Conservation (phyloP, 345 rosid species). For the Rhodomyrtus tomentosa region DNA sequence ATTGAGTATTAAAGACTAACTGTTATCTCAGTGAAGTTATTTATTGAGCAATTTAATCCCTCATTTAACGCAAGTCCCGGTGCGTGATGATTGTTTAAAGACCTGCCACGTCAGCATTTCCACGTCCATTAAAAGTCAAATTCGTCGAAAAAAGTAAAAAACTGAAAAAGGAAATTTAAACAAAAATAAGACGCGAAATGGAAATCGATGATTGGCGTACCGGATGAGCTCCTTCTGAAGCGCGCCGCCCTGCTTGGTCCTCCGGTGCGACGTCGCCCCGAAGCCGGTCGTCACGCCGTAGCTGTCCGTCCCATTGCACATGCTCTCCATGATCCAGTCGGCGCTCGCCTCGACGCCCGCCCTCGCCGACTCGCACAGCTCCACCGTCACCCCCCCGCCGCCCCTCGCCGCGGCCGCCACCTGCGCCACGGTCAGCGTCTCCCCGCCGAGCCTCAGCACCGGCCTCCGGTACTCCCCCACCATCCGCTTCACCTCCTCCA, state of each 20-base stretch:
- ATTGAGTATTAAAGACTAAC: neutral
- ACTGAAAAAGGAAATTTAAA: neutral
- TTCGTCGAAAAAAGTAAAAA: neutral
- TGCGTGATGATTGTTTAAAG: neutral
- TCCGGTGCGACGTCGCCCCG: constrained; percentile 61
- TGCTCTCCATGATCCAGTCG: constrained; percentile 77
- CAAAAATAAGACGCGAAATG: neutral
- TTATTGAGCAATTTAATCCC: neutral
- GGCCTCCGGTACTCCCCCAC: constrained; percentile 56
- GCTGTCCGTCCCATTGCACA: constrained; percentile 59
- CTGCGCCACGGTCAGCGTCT: constrained; percentile 68
- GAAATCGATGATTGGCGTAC: constrained; percentile 3
- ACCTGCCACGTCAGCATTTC: neutral
- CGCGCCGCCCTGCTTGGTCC: constrained; percentile 67
- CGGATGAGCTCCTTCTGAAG: constrained; percentile 70
- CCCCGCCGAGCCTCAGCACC: constrained; percentile 53
- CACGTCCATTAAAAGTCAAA: neutral
- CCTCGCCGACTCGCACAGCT: constrained; percentile 45
- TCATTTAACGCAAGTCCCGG: neutral
- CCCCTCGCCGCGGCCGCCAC: constrained; percentile 47
- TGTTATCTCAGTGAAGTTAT: neutral
- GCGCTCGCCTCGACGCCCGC: constrained; percentile 61
- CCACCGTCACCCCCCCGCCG: constrained; percentile 23
- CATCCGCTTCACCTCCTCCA: constrained; percentile 80
- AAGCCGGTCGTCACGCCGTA: constrained; percentile 78